Conservation (phyloP, 139 green algal species). For the Picochlorum sp. region DNA sequence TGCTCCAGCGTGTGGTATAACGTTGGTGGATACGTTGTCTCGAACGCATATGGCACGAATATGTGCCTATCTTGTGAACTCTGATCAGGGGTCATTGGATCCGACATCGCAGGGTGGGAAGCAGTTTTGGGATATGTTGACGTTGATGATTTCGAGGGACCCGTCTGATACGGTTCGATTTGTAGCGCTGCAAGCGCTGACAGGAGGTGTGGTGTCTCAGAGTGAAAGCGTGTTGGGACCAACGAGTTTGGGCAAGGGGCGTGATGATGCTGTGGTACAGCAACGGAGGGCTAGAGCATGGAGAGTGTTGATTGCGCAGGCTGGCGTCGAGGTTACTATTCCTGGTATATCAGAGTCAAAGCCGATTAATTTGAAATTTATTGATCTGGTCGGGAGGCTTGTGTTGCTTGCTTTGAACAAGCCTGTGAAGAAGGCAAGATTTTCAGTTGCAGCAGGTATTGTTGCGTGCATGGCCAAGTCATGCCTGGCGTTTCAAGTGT, state of each 20-base stretch:
- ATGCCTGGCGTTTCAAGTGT: constrained; percentile 18
- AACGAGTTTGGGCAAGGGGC: not conserved
- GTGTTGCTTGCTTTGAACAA: constrained; percentile 35
- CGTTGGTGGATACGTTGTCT: constrained; percentile 54
- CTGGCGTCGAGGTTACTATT: constrained; percentile 16
- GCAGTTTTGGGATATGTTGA: constrained; percentile 41
- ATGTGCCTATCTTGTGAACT: constrained; percentile 55
- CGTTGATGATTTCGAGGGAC: constrained; percentile 50
- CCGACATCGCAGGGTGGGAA: constrained; percentile 15
- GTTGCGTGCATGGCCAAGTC: constrained; percentile 25
- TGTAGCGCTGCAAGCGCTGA: constrained; percentile 54
- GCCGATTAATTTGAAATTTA: constrained; percentile 15
- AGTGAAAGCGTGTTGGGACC: not conserved
- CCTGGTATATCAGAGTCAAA: constrained; percentile 12
- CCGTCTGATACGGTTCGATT: constrained; percentile 49
- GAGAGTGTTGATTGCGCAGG: constrained; percentile 46
- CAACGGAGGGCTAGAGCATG: constrained; percentile 43
- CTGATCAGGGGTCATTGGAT: constrained; percentile 34
- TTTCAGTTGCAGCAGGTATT: constrained; percentile 15
- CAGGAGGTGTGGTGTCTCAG: constrained; percentile 29
- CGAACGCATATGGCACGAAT: constrained; percentile 62
- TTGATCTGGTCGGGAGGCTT: constrained; percentile 27
- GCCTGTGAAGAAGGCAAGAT: constrained; percentile 10
- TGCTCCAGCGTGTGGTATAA: constrained; percentile 22
- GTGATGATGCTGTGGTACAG: constrained; percentile 28